phyloP scores from a whole-genome alignment of 129 eudicot species.

The Solidago caesia region DNA sequence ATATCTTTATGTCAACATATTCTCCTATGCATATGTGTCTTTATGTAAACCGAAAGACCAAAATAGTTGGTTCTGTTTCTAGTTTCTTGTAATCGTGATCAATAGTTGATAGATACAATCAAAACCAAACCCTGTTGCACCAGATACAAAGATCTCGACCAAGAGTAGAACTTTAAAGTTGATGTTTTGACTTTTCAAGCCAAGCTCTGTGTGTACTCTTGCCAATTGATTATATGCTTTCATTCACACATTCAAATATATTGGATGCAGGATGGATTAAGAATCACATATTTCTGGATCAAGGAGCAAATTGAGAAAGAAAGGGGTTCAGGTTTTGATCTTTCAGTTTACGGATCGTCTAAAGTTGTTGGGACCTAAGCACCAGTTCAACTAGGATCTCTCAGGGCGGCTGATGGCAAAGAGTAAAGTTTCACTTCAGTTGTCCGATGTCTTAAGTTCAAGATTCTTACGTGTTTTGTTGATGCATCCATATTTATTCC shows the following conservation, averaged over 20 bases:
- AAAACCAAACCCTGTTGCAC: neutral
- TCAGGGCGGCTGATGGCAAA: constrained; percentile 97
- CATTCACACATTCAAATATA: neutral
- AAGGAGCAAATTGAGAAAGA: constrained; percentile 95
- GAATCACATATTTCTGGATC: constrained; percentile 97
- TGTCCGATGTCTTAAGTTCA: neutral
- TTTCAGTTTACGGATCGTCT: constrained; percentile 80
- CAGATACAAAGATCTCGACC: neutral
- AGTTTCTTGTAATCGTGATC: neutral
- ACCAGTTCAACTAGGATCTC: constrained; percentile 92
- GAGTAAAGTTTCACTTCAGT: constrained; percentile 36
- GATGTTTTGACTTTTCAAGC: neutral
- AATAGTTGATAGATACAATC: neutral
- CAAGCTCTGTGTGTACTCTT: neutral
- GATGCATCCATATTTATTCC: constrained; percentile 14
- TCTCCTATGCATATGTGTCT: neutral
- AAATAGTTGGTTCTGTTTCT: neutral
- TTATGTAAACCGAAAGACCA: neutral
- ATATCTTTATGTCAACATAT: neutral
- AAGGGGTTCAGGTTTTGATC: constrained; percentile 59
- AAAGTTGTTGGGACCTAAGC: constrained; percentile 98
- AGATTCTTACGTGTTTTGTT: constrained; percentile 10
- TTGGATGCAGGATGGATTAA: constrained; percentile 77
- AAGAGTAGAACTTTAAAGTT: neutral
- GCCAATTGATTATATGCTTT: constrained; percentile 12